phyloP scores from a whole-genome alignment of 1,139 yeast species.

The Suhomyces choctaworum region DNA sequence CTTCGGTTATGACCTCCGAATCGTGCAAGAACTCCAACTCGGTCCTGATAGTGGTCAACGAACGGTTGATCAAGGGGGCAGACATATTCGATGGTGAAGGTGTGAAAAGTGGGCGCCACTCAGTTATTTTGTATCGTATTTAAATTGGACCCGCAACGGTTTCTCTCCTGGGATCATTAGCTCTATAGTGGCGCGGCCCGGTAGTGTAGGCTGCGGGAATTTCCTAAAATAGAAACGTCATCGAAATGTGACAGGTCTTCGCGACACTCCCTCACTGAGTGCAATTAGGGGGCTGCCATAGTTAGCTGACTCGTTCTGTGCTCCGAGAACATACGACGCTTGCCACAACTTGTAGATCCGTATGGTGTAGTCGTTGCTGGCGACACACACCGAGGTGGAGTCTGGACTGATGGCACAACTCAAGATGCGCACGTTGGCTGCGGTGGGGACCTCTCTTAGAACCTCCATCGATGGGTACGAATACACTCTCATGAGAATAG shows the following conservation, averaged over 20 bases:
- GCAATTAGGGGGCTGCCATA: conserved; percentile 53
- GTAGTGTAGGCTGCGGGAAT: background rate
- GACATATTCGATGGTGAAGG: too few relatives aligned
- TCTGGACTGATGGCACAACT: conserved; percentile 71
- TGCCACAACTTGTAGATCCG: conserved; percentile 74
- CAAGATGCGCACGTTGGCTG: conserved; percentile 56
- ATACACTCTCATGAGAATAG: conserved; percentile 50
- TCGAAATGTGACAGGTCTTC: conserved; percentile 18
- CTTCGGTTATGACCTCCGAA: conserved; percentile 69
- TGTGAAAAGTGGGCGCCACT: too few relatives aligned
- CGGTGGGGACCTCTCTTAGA: conserved; percentile 51
- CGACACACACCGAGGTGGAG: conserved; percentile 61
- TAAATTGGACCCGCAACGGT: too few relatives aligned
- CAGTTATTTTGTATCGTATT: background rate
- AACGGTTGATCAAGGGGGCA: conserved; percentile 72
- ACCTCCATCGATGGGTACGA: conserved; percentile 64
- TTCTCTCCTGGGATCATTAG: too few relatives aligned
- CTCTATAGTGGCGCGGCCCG: background rate
- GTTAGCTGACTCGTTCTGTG: conserved; percentile 35
- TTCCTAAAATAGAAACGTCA: conserved; percentile 10
- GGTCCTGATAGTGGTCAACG: conserved; percentile 71
- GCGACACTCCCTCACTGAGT: conserved; percentile 52
- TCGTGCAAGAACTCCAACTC: conserved; percentile 80
- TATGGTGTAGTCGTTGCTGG: conserved; percentile 74
- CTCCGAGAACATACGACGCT: conserved; percentile 27